Evolutionary conservation across 192 early-diverging fungal genomes (phyloP), one percentile per base, ranked within the genome.

Genomic region (Coemansia sp.): DNA sequence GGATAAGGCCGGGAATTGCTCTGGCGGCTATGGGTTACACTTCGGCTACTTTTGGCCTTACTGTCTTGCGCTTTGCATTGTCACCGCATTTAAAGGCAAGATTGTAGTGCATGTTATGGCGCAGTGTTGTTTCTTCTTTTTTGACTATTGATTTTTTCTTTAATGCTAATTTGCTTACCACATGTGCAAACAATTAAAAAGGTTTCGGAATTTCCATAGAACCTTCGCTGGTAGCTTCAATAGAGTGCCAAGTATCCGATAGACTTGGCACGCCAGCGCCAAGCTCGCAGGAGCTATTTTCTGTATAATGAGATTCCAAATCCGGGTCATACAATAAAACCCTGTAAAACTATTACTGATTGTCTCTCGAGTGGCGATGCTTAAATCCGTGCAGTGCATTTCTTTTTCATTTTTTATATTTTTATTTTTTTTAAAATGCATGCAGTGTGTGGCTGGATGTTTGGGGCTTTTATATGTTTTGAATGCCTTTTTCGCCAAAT

Each of bases 81-180:
- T 80, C 77, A 38, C 77, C 77, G 35, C 68, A 68, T 51, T 25
- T 80, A 7, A 74, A 74, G 41, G 77, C 77, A 4, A 64, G 60
- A 22, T 41, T 64, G 23, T 64, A 64, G 54, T 16, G 16, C 43
- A 10, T 17, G 12, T 11, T 26, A 55, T 55, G 53, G 53, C 53
- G 53, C 53, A 55, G 22, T 17, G n/a, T 57, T 57, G 17, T 16
- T 29, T 9, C 27, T 56, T 35, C 6, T 6, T 56, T 10, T 35
- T 56, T 56, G 26, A 56, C 31, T 16, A 19, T 49, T 49, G 8
- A 16, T 49, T 21, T 26, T 47, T 61, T 71, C 43, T 50, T 21
- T 64, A 14, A 60, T 58, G 22, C n/a, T 21, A 27, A 58, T 58
- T 21, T 38, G 37, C 22, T 61, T 41, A 45, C 21, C n/a, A 48